Evolutionary conservation across 139 green algal genomes (phyloP).

Genomic region (Microglena sp.): DNA sequence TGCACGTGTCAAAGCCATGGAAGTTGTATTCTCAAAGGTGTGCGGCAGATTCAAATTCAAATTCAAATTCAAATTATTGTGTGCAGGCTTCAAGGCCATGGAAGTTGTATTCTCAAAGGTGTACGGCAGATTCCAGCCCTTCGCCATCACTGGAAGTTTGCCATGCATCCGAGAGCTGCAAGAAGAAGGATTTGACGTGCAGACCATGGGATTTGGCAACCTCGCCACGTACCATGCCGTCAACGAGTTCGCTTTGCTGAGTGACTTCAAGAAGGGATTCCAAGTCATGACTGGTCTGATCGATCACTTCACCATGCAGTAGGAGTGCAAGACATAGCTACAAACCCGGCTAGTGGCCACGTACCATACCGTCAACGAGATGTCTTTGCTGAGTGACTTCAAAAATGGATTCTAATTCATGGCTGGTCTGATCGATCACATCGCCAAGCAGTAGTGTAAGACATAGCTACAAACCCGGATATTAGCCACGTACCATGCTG

Average conservation of each 20-base stretch:
- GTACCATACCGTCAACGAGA: slow-evolving; percentile 44
- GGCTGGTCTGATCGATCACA: background rate
- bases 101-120: slow-evolving; percentile 17
- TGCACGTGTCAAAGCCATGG: too few species aligned
- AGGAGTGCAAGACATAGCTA: too few species aligned
- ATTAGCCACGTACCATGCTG: too few species aligned
- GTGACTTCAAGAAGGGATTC: slow-evolving; percentile 41
- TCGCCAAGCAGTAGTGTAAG: background rate
- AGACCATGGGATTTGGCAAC: slow-evolving; percentile 49
- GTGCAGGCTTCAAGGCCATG: background rate
- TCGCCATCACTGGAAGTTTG: slow-evolving; percentile 34
- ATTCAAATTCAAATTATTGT: too few species aligned
- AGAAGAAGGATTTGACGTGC: background rate
- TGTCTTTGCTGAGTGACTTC: slow-evolving; percentile 35
- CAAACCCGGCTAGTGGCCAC: too few species aligned
- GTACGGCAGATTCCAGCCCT: slow-evolving; percentile 31
- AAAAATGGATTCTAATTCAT: slow-evolving; percentile 34
- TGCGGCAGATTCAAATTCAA: too few species aligned
- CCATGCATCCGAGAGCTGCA: slow-evolving; percentile 38
- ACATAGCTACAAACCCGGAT: too few species aligned
- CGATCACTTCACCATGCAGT: background rate
- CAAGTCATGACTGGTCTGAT: slow-evolving; percentile 11
- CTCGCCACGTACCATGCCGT: slow-evolving; percentile 46
- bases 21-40: too few species aligned
- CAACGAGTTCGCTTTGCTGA: slow-evolving; percentile 34